Evolutionary conservation across 768 basidiomycete genomes (phyloP), one percentile per base, ranked within the genome.

Genomic region (Suillus sp.): DNA sequence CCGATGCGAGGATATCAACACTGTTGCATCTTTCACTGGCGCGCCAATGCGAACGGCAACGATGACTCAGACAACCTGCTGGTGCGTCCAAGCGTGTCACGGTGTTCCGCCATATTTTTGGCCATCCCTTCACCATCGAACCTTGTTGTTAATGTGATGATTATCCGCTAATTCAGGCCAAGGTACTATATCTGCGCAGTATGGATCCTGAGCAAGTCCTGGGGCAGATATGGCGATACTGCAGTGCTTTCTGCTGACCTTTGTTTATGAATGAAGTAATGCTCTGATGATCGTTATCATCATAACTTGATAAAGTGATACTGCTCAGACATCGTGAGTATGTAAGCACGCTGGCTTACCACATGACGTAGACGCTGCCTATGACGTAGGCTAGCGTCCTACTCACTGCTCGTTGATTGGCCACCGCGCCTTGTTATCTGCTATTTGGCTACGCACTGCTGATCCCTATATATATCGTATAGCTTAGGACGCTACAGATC

Each of bases 21-120:
- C 14, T 4, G 7, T 14, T n/a, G 16, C 25, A 6, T 6, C 47
- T 25, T 25, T 25, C 14, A 16, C 25, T 25, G 16, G 25, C 47
- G 22, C 27, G 67, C 71, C 50, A 76, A 71, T 53, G 66, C 71
- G 27, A 77, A 71, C 40, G 63, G 67, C 60, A 68, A 71, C 34
- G 67, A 71, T 60, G 54, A 55, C 54, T 37, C 34, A 25, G 67
- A 71, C 60, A 62, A 70, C 60, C 43, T 1, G 10, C n/a, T 71
- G 61, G 38, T 68, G 53, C 67, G 66, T 22, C 66, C 68, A 30
- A 30, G 43, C 11, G 50, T 67, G 67, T 78, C n/a, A 43, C 20
- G 20, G 20, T 43, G 32, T 80, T 91, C 78, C 78, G 84, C 47
- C 74, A 83, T 62, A 80, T 81, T 1, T 73, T 91, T 45, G 87